Conservation (phyloP, 768 basidiomycete species). For the Naganishia antarctica region DNA sequence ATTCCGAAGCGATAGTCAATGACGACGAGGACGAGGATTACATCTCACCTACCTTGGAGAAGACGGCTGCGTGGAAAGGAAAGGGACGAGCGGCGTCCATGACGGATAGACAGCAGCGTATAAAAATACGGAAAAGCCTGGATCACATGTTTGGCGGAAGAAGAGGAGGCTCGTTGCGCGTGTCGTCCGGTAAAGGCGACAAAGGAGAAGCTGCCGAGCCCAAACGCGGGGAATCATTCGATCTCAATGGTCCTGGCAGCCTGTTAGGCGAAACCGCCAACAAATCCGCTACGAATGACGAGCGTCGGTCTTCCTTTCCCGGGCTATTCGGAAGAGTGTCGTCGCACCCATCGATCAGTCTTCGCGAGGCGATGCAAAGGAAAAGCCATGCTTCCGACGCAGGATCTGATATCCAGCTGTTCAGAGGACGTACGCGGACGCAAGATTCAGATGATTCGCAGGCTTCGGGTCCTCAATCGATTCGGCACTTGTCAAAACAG, state of each 20-base stretch:
- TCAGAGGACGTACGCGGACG: conserved; percentile 30
- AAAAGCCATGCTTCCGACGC: conserved; percentile 26
- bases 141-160: conserved; percentile 16
- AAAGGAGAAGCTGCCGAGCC: neutral
- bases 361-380: conserved; percentile 36
- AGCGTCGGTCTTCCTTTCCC: conserved; percentile 50
- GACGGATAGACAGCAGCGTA: neutral
- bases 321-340: conserved; percentile 52
- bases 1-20: neutral
- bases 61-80: conserved; percentile 5
- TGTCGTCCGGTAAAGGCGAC: neutral
- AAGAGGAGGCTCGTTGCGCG: conserved; percentile 7
- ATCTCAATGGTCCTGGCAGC: neutral
- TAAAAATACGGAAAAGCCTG: conserved; percentile 7
- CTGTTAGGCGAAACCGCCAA: too few relatives aligned
- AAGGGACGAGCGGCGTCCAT: conserved; percentile 10
- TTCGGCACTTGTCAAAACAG: conserved; percentile 22
- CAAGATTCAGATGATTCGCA: neutral
- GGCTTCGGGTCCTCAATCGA: conserved; percentile 1
- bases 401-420: neutral
- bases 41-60: conserved; percentile 9
- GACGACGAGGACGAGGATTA: conserved; percentile 10
- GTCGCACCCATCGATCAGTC: conserved; percentile 45
- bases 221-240: neutral
- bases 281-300: too few relatives aligned